Evolutionary conservation across 768 basidiomycete genomes (phyloP).

Genomic region (Boletus subparvulus): DNA sequence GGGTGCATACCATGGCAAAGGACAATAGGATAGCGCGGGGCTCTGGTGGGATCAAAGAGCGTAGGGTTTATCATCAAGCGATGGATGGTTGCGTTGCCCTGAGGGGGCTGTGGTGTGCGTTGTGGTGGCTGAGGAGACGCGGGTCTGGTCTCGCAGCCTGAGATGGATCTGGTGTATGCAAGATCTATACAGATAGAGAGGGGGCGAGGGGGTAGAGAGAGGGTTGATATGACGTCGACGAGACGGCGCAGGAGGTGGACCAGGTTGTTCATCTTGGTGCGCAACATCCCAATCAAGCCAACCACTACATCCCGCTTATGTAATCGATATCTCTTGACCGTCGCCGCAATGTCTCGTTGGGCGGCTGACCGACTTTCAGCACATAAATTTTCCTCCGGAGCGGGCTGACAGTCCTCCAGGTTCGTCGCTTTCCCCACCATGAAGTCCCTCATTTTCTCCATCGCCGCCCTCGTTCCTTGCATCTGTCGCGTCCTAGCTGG

Average conservation of each 20-base stretch:
- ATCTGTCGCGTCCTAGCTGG: neutral
- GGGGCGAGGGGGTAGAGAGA: slow-evolving; percentile 40
- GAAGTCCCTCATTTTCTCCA: neutral
- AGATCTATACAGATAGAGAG: neutral
- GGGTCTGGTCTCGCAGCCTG: neutral
- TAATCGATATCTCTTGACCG: neutral
- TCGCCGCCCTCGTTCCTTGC: neutral
- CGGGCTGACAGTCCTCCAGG: slow-evolving; percentile 1
- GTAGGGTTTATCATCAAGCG: slow-evolving; percentile 73
- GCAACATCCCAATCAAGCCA: neutral
- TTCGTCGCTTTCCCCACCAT: slow-evolving; percentile 9
- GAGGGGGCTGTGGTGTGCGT: slow-evolving; percentile 13
- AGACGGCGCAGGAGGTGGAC: slow-evolving; percentile 61
- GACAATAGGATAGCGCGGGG: slow-evolving; percentile 87
- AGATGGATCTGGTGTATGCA: neutral
- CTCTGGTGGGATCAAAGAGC: slow-evolving; percentile 73
- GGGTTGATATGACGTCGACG: slow-evolving; percentile 62
- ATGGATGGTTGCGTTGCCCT: slow-evolving; percentile 47
- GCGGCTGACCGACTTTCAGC: slow-evolving; percentile 4
- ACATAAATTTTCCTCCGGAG: neutral
- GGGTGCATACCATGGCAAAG: slow-evolving; percentile 80
- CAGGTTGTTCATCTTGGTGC: slow-evolving; percentile 46
- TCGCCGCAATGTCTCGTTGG: neutral
- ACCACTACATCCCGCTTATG: slow-evolving; percentile 4
- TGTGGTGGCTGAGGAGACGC: slow-evolving; percentile 7